Base-by-base conservation (phyloP, 1,139 yeast species). In the Kodamaea alishanica region DNA sequence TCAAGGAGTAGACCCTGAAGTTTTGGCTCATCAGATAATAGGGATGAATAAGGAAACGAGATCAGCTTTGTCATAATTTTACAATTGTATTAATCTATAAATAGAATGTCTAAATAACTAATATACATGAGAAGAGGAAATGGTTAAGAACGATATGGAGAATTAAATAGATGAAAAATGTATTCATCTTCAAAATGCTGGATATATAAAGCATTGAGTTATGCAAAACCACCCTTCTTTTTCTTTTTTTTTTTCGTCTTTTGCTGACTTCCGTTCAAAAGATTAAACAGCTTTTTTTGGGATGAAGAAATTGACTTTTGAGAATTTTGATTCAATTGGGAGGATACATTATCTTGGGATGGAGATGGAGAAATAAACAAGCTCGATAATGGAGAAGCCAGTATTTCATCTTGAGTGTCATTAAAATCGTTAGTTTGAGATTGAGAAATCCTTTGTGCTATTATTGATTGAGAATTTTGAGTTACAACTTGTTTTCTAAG, bases 1-100 rank as follows among this genome's bases (percentile, higher is more conserved):
- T 41, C 63, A 64, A 44, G 73, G 73, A 4, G 63, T 65, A 12
- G 67, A 66, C 40, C 71, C 73, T 0, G 49, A 53, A 37, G 39
- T 38, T 12, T 52, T 67, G 41, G 72, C 73, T 0, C 41, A 44
- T 10, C 51, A 51, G 9, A 56, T 66, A 30, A 29, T 46, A n/a
- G 55, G 52, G 10, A 58, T 65, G 20, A 54, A 53, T 25, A 54
- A 48, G 29, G 70, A 64, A 41, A 56, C 63, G n/a, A 46, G 45
- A 11, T 44, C 58, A 15, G 51, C 50, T 12, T 30, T 32, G 38
- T 35, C 42, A 23, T 38, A 24, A 26, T 26, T 26, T 9, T n/a
- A 10, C 28, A 26, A 4, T 26, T 26, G 15, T 24, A 29, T 11
- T 10, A 23, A 23, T 23, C 28, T 22, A 26, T 9, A 26, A 26